Conservation (phyloP, 2,329 filamentous ascomycete genomes). For the Scedosporium minutisporum region DNA sequence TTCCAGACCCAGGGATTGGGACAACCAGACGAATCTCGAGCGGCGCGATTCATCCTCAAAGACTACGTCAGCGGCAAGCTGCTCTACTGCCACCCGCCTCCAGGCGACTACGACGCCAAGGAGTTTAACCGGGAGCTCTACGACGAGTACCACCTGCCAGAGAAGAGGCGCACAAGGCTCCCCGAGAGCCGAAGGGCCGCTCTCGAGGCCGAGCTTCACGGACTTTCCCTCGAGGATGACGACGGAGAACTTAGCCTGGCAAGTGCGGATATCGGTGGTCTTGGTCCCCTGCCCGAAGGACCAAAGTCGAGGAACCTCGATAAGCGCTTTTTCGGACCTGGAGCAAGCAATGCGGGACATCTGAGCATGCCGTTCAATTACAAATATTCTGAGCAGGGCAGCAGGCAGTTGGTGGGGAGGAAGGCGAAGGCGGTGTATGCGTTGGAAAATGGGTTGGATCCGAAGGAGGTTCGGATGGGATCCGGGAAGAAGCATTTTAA, state of each 20-base stretch:
- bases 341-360: constrained; percentile 52
- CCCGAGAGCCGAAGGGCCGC: constrained; percentile 47
- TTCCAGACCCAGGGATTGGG: constrained; percentile 85
- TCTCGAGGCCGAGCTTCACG: constrained; percentile 41
- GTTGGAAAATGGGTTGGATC: constrained; percentile 75
- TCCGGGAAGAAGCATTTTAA: constrained; percentile 91
- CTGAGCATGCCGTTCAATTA: constrained; percentile 77
- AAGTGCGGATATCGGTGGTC: not conserved
- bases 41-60: constrained; percentile 82
- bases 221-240: constrained; percentile 29
- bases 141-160: constrained; percentile 69
- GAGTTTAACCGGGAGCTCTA: constrained; percentile 89
- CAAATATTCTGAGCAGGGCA: constrained; percentile 73
- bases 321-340: constrained; percentile 73
- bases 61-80: constrained; percentile 97
- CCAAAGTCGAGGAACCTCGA: constrained; percentile 71
- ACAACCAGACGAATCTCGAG: constrained; percentile 86
- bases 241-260: constrained; percentile 4
- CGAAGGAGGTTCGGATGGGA: constrained; percentile 58
- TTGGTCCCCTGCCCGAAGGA: constrained; percentile 44
- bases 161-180: constrained; percentile 35
- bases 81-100: constrained; percentile 82
- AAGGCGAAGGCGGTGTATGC: constrained; percentile 76
- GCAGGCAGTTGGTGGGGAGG: constrained; percentile 67
- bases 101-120: constrained; percentile 56